These are phyloP conservation scores for Malus sylvestris DNA, from an alignment of 306 rosid genomes.

Conservation along the genomic window DNA sequence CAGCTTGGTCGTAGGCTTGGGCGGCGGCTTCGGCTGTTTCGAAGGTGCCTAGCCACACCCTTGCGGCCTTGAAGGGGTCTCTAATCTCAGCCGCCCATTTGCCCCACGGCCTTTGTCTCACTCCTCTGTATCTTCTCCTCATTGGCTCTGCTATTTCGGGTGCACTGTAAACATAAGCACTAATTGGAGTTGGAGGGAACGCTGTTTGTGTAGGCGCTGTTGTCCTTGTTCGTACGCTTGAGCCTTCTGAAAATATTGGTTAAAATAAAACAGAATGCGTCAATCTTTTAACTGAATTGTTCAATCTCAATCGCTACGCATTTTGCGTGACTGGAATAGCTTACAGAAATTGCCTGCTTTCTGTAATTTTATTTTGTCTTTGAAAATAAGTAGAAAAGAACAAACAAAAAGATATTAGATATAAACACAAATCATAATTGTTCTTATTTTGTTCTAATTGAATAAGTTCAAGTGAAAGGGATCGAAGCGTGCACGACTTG, in stretches of 20 bases:
- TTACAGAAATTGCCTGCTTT: not conserved
- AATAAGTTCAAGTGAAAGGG: not conserved
- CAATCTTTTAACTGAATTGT: not conserved
- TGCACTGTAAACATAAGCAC: conserved; percentile 21
- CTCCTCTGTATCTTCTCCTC: conserved; percentile 47
- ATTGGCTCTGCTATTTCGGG: conserved; percentile 4
- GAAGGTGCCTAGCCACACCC: conserved; percentile 49
- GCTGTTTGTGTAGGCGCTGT: not conserved
- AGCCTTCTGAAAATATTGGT: not conserved
- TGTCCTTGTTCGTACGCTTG: not conserved
- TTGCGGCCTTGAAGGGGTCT: conserved; percentile 39
- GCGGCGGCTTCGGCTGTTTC: conserved; percentile 47
- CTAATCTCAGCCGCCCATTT: conserved; percentile 51
- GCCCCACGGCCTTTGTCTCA: conserved; percentile 49
- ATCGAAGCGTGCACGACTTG: not conserved
- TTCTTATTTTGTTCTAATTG: not conserved
- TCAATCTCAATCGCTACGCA: not conserved
- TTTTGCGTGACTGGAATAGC: too few relatives aligned
- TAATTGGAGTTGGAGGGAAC: not conserved
- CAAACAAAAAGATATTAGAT: not conserved
- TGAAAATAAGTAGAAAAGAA: not conserved
- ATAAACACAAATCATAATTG: not conserved
- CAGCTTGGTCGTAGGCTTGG: conserved; percentile 40
- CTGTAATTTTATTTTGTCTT: not conserved
- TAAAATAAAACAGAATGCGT: not conserved